Evolutionary conservation across 1,284 basidiomycete genomes (phyloP).

Genomic region (Cryptococcus sp.): DNA sequence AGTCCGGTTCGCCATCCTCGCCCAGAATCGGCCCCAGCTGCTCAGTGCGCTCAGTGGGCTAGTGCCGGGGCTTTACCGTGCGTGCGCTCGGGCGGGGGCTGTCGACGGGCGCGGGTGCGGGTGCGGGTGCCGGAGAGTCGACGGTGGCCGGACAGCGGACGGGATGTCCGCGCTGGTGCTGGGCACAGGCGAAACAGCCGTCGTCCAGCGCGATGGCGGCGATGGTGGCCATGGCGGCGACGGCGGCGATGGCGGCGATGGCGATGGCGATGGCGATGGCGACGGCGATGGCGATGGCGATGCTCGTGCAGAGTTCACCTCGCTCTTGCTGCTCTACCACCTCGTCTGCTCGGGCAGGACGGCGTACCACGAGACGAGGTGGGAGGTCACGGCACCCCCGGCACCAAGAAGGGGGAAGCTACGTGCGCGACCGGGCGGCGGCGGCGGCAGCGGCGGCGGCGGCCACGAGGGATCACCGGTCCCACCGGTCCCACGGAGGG

Average conservation of each 20-base stretch:
- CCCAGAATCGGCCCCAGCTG: conserved; percentile 39
- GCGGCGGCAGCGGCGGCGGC: too few species aligned
- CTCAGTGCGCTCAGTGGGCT: conserved; percentile 41
- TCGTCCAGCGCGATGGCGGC: too few species aligned
- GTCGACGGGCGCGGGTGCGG: conserved; percentile 1
- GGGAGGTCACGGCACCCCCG: conserved; percentile 20
- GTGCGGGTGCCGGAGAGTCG: too few species aligned
- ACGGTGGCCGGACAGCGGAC: too few species aligned
- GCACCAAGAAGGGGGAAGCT: conserved; percentile 4
- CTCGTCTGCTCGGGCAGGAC: conserved; percentile 19
- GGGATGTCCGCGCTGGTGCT: too few species aligned
- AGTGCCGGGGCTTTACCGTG: conserved; percentile 40
- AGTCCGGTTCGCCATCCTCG: conserved; percentile 37
- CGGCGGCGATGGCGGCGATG: neutral
- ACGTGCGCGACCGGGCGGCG: neutral
- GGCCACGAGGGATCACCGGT: neutral
- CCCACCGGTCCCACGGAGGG: too few species aligned
- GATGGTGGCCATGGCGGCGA: neutral
- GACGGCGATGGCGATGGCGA: neutral
- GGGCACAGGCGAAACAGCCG: too few species aligned
- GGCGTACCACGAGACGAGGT: conserved; percentile 15
- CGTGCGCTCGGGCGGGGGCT: too few species aligned
- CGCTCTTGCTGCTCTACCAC: conserved; percentile 36
- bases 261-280: neutral
- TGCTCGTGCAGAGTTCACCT: conserved; percentile 27